Conservation (phyloP, 1,284 basidiomycete genomes). For the Cystobasidium slooffiae region DNA sequence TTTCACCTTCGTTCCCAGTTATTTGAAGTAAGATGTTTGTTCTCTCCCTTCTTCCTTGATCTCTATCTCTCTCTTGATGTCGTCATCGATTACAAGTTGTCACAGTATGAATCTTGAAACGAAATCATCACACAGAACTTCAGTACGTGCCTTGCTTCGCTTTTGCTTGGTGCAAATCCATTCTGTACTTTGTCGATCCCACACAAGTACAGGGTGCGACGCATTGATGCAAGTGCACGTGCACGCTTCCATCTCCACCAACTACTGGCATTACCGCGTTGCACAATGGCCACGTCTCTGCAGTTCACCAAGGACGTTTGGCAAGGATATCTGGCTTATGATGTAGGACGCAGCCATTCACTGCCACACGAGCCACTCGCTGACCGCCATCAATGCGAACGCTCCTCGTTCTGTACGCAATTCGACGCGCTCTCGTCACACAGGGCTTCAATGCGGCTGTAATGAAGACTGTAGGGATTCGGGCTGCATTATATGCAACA, state of each 20-base stretch:
- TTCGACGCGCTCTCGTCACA: conserved; percentile 42
- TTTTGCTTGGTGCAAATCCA: not conserved
- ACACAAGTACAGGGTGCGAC: not conserved
- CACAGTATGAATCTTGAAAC: conserved; percentile 26
- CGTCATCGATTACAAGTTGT: conserved; percentile 24
- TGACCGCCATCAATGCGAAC: not conserved
- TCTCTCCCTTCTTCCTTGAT: not conserved
- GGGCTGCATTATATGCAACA: not conserved
- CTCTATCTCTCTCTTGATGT: not conserved
- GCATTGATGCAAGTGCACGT: not conserved
- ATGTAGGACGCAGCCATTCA: conserved; percentile 13
- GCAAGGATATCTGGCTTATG: conserved; percentile 46
- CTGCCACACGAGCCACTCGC: not conserved
- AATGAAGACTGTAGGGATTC: conserved; percentile 24
- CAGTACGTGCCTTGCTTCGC: not conserved
- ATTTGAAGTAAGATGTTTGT: too few relatives aligned
- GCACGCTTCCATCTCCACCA: not conserved
- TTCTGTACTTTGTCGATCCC: not conserved
- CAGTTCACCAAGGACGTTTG: conserved; percentile 48
- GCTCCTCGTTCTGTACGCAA: conserved; percentile 28
- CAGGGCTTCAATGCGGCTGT: conserved; percentile 30
- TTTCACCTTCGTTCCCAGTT: too few relatives aligned
- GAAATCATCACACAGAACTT: conserved; percentile 2
- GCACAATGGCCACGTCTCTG: conserved; percentile 34
- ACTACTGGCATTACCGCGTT: not conserved